Evolutionary conservation across 495 filamentous ascomycete genomes (phyloP).

Genomic region (Oleoguttula mirabilis): DNA sequence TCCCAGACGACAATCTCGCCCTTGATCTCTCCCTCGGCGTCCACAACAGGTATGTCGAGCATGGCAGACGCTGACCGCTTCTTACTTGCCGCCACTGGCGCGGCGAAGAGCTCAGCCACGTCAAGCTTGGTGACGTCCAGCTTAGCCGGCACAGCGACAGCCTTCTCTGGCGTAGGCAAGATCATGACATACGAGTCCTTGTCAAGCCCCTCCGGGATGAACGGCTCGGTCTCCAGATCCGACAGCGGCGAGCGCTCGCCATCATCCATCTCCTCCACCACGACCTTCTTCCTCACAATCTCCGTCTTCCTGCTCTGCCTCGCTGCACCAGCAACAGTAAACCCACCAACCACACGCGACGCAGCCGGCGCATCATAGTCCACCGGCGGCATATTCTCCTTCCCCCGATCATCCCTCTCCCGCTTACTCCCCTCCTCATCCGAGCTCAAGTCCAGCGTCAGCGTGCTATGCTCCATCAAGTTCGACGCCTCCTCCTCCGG

Average conservation of each 20-base stretch:
- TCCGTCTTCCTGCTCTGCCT: slow-evolving; percentile 7
- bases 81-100: neutral
- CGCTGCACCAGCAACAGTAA: neutral
- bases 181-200: slow-evolving; percentile 14
- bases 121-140: neutral
- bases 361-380: slow-evolving; percentile 24
- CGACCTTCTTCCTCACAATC: slow-evolving; percentile 10
- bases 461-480: slow-evolving; percentile 78
- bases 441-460: slow-evolving; percentile 66
- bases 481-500: slow-evolving; percentile 80
- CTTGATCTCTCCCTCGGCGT: slow-evolving; percentile 5
- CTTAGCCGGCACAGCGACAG: too few relatives aligned
- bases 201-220: slow-evolving; percentile 18
- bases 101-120: slow-evolving; percentile 5
- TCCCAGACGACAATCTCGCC: slow-evolving; percentile 17
- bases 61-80: neutral
- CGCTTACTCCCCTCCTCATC: slow-evolving; percentile 40
- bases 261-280: slow-evolving; percentile 15
- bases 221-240: slow-evolving; percentile 20
- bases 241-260: slow-evolving; percentile 15
- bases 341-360: too few relatives aligned
- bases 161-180: slow-evolving; percentile 8
- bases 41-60: slow-evolving; percentile 1
- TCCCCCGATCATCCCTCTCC: slow-evolving; percentile 53
- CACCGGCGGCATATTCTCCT: slow-evolving; percentile 84